Evolutionary conservation across 345 rosid species (phyloP), one percentile per base, ranked within the genome.

Genomic region (Litchi chinensis): DNA sequence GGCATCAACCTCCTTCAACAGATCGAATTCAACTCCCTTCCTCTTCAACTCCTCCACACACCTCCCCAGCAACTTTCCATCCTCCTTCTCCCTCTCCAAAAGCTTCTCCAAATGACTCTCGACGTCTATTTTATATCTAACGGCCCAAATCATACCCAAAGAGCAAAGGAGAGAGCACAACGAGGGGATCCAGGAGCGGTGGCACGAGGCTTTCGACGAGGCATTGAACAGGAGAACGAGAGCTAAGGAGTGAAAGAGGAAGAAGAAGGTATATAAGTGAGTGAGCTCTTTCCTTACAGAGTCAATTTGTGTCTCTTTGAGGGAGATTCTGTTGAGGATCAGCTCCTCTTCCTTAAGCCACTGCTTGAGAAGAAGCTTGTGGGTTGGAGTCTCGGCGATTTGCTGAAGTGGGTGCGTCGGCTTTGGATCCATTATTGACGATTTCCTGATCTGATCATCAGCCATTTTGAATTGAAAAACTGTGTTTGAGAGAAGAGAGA

Each of bases 301-400:
- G 78, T 93, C 98, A 68, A 93, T 92, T 71, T 94, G 99, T 41
- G 90, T 85, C 76, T 96, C 99, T 81, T 96, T 96, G 71, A 88
- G 87, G 0, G 93, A 80, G 77, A 91, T 74, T 66, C 99, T 86
- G 82, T 82, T 86, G 84, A 94, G 89, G 81, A 91, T 93, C 0
- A 96, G 89, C 54, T 96, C 98, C 73, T 95, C 95, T 76, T 96
- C 99, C 80, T 93, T 94, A 65, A 94, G 88, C 99, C 98, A 94
- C 78, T 96, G 98, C 85, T 94, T 94, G 66, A 96, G 82, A 71
- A 96, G 97, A 72, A 96, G 95, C 89, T 91, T 96, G 90, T 96
- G 97, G 44, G 95, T 91, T 26, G 95, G 95, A 1, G 97, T 92
- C 78, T 90, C 94, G 0, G 97, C 97, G 9, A 96, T 96, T 65